These are phyloP conservation scores for Ceratocystis variospora DNA, from an alignment of 2,329 filamentous ascomycete genomes.

Conservation along the genomic window DNA sequence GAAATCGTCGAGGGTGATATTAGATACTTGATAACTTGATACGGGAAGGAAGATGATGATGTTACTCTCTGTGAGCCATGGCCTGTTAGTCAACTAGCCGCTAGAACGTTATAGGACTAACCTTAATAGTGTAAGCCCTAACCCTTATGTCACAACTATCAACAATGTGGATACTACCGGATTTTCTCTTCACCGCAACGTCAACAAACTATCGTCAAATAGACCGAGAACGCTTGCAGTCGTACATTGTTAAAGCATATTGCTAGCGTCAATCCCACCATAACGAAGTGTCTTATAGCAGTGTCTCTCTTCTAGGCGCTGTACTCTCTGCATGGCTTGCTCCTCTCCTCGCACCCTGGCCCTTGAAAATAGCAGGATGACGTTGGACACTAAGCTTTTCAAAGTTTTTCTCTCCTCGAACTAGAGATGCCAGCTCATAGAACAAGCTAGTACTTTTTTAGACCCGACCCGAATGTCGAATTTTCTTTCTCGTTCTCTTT, in stretches of 20 bases:
- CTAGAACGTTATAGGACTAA: background rate
- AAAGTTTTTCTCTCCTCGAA: no score
- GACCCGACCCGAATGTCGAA: no score
- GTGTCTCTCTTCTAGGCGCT: background rate
- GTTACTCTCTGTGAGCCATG: background rate
- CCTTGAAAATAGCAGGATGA: no score
- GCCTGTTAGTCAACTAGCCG: no score
- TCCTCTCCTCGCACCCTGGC: no score
- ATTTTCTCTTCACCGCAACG: background rate
- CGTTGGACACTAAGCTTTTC: no score
- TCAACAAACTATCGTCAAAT: background rate
- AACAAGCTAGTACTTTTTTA: no score
- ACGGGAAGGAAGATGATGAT: background rate
- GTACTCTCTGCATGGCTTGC: no score
- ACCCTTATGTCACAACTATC: background rate
- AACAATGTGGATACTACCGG: background rate
- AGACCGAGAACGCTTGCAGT: background rate
- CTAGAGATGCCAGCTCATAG: no score
- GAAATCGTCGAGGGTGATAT: background rate
- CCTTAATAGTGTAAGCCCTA: background rate
- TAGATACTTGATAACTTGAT: background rate
- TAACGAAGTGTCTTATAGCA: background rate
- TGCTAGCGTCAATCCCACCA: background rate
- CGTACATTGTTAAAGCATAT: background rate
- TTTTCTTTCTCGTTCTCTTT: no score